Conservation (phyloP, 2,329 filamentous ascomycete species). For the Aspergillus sp. region DNA sequence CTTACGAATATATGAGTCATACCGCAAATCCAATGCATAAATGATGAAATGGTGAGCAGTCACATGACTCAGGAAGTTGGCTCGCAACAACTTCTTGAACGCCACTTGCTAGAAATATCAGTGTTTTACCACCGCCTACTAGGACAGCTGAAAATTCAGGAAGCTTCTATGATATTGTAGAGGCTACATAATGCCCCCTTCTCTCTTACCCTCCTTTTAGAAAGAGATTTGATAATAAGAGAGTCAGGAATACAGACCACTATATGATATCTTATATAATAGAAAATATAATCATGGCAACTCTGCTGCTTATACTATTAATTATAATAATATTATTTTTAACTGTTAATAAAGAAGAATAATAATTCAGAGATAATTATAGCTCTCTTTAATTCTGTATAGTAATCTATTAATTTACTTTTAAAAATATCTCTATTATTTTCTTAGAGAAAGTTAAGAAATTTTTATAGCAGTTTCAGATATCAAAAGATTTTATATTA, state of each 20-base stretch:
- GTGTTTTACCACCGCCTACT: not conserved
- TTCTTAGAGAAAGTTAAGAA: no score
- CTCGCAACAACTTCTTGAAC: not conserved
- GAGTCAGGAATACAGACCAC: not conserved
- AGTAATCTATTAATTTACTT: no score
- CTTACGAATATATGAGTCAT: not conserved
- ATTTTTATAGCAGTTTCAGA: no score
- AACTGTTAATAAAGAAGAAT: no score
- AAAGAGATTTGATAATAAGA: not conserved
- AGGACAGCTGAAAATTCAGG: not conserved
- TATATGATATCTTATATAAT: not conserved
- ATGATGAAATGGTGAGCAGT: not conserved
- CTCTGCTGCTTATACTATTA: no score
- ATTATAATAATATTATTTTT: no score
- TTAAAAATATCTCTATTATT: no score
- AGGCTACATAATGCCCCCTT: not conserved
- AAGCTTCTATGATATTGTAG: not conserved
- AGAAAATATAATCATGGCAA: no score
- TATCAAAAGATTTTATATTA: no score
- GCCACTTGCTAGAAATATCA: not conserved
- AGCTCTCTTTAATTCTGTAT: no score
- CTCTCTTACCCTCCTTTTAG: not conserved
- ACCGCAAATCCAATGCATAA: not conserved
- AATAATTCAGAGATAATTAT: no score
- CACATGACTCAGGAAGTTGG: not conserved